These are phyloP conservation scores for Russula ochroleuca DNA, from an alignment of 768 basidiomycete genomes.

Conservation along the genomic window DNA sequence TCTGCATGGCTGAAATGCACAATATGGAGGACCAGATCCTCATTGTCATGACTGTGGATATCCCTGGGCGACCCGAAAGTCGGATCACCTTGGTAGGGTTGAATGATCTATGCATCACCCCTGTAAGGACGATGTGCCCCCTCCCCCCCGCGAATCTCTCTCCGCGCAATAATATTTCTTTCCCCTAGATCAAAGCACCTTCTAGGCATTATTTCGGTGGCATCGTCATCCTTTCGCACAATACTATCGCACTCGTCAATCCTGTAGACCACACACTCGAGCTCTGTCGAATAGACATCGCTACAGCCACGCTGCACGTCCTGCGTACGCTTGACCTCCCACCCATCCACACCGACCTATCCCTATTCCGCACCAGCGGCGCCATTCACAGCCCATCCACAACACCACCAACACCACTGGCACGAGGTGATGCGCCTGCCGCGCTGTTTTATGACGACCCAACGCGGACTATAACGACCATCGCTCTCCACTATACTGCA, in stretches of 20 bases:
- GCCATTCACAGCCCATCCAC: background rate
- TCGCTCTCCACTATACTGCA: background rate
- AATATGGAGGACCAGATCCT: background rate
- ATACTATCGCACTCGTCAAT: background rate
- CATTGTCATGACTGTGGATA: background rate
- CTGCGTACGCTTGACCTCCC: background rate
- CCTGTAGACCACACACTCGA: background rate
- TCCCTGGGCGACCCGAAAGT: background rate
- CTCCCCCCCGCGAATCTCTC: no score
- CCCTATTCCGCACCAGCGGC: background rate
- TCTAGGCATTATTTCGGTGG: background rate
- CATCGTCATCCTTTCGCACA: background rate
- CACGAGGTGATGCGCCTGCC: background rate
- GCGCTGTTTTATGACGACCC: background rate
- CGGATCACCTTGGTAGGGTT: conserved; percentile 1
- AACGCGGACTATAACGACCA: background rate
- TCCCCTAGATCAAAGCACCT: background rate
- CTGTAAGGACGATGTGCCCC: background rate
- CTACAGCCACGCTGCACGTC: background rate
- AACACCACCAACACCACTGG: background rate
- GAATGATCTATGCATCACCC: background rate
- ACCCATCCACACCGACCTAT: background rate
- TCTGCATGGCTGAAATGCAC: conserved; percentile 4
- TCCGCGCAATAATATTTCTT: no score
- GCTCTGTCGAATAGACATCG: background rate